A percentile compares a stretch with the other conserved stretches of the same genome.
These are phyloP conservation scores for Nicotiana noctiflora DNA, from an alignment of 257 asterid species.

Conservation along the genomic window DNA sequence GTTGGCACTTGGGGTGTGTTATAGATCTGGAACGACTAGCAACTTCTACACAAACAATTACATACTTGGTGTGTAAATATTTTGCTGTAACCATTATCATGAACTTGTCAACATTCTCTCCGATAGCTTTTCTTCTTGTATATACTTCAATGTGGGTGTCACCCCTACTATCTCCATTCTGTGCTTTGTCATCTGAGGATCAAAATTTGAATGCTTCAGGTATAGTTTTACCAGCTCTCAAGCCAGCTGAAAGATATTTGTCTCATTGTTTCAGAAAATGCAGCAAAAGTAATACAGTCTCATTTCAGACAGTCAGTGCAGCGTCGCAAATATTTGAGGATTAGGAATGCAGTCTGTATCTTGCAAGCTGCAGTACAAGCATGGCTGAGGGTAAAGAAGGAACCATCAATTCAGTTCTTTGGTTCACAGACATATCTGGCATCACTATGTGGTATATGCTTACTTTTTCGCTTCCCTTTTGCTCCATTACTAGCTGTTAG, in stretches of 20 bases:
- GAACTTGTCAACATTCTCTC: background rate
- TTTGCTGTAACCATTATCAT: background rate
- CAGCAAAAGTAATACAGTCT: slow-evolving; percentile 82
- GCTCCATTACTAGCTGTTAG: background rate
- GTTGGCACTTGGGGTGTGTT: background rate
- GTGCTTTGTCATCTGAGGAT: background rate
- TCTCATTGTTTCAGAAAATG: slow-evolving; percentile 54
- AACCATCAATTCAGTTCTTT: slow-evolving; percentile 19
- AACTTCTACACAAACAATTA: background rate
- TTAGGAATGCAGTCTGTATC: slow-evolving; percentile 41
- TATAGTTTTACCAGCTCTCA: background rate
- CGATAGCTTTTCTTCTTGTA: background rate
- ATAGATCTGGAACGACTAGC: background rate
- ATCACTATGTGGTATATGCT: slow-evolving; percentile 31
- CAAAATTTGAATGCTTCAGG: background rate
- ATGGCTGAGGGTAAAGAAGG: slow-evolving; percentile 51
- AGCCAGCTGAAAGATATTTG: slow-evolving; percentile 8
- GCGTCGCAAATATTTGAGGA: slow-evolving; percentile 37
- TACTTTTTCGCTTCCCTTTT: background rate
- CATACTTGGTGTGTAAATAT: background rate
- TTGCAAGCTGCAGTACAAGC: slow-evolving; percentile 59
- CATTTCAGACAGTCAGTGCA: slow-evolving; percentile 48
- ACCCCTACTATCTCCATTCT: background rate
- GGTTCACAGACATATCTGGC: slow-evolving; percentile 24
- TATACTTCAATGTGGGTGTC: background rate